Evolutionary conservation across 306 rosid species (phyloP).

Genomic region (Lagenaria siceraria): DNA sequence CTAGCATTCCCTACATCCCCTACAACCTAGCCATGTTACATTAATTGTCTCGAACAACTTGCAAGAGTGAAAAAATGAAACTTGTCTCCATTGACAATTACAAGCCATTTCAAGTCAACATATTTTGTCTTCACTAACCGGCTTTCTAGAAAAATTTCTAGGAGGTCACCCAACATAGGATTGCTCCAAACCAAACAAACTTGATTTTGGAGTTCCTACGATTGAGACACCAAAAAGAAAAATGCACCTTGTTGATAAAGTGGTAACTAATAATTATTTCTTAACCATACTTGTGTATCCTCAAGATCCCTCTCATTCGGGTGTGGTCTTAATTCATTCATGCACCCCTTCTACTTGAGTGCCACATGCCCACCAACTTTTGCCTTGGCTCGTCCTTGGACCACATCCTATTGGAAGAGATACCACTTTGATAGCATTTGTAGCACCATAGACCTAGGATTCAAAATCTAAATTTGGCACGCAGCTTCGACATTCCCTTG

Average conservation of each 20-base stretch:
- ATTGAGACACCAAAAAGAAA: not conserved
- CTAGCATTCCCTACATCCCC: not conserved
- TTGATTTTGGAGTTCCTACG: not conserved
- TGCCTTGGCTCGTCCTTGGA: not conserved
- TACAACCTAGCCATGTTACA: not conserved
- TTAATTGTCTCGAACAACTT: not conserved
- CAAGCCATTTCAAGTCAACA: not conserved
- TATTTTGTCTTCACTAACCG: not conserved
- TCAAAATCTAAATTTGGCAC: not conserved
- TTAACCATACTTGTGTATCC: not conserved
- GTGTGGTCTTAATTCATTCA: not conserved
- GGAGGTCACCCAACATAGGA: not conserved
- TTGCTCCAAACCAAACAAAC: not conserved
- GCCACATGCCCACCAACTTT: not conserved
- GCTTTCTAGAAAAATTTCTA: not conserved
- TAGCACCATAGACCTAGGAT: not conserved
- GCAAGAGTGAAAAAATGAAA: not conserved
- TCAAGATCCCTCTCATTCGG: not conserved
- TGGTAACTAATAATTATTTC: no score
- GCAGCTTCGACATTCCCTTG: not conserved
- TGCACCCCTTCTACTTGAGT: not conserved
- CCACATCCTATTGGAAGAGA: not conserved
- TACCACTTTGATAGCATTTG: not conserved
- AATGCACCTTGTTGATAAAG: not conserved
- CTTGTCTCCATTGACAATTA: not conserved